Conservation (phyloP, 2,329 filamentous ascomycete genomes). For the Paraphaeosphaeria sporulosa region DNA sequence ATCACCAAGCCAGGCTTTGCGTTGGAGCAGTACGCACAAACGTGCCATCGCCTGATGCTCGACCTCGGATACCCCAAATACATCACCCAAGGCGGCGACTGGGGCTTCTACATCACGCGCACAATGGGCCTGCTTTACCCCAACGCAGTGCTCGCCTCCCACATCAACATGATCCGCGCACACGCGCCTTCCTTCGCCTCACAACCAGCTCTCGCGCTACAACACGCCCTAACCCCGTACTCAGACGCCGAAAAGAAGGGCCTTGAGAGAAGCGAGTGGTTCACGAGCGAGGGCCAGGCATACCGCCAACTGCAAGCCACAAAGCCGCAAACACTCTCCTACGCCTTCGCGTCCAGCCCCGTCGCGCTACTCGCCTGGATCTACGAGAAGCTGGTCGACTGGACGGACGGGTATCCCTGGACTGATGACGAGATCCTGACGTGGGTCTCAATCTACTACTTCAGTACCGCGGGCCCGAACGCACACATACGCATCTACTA, state of each 20-base stretch:
- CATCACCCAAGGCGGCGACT: constrained; percentile 70
- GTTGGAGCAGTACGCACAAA: constrained; percentile 68
- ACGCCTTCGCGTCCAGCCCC: constrained; percentile 73
- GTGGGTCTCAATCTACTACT: constrained; percentile 78
- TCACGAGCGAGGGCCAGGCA: constrained; percentile 62
- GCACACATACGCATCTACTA: constrained; percentile 77
- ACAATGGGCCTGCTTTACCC: constrained; percentile 68
- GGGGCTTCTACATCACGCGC: constrained; percentile 72
- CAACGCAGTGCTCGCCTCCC: constrained; percentile 63
- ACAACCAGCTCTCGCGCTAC: constrained; percentile 65
- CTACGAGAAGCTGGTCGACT: constrained; percentile 80
- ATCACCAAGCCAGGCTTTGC: constrained; percentile 64
- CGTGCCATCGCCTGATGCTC: constrained; percentile 72
- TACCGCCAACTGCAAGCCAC: constrained; percentile 70
- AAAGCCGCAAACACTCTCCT: constrained; percentile 76
- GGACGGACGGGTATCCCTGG: constrained; percentile 77
- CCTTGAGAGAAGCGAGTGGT: constrained; percentile 64
- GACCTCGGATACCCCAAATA: constrained; percentile 70
- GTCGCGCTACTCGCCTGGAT: constrained; percentile 78
- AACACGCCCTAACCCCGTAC: constrained; percentile 64
- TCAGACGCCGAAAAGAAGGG: constrained; percentile 60
- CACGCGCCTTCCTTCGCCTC: constrained; percentile 47
- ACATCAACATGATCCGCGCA: constrained; percentile 67
- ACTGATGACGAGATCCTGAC: constrained; percentile 78
- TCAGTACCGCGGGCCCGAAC: constrained; percentile 72